These are phyloP conservation scores for Cladophialophora bantiana DNA, from an alignment of 2,329 filamentous ascomycete species.

Conservation along the genomic window DNA sequence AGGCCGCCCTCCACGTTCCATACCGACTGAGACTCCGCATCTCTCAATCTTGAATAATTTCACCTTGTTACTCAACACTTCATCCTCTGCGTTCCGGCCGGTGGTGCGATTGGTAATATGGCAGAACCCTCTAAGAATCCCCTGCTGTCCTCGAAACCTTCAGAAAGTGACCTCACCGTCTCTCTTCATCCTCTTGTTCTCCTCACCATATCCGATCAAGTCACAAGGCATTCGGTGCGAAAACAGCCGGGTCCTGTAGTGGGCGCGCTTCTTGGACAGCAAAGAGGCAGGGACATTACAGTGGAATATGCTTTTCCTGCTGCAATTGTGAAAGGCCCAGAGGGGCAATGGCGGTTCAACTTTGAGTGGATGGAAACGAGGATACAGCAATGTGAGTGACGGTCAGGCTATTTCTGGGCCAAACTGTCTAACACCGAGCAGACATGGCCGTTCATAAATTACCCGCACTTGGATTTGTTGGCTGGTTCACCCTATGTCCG, in stretches of 20 bases:
- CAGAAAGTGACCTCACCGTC: constrained; percentile 77
- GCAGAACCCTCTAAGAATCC: constrained; percentile 58
- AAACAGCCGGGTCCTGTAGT: constrained; percentile 77
- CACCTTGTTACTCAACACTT: neutral
- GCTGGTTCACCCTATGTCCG: constrained; percentile 86
- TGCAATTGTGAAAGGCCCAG: constrained; percentile 59
- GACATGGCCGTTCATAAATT: constrained; percentile 89
- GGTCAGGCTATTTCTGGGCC: constrained; percentile 1
- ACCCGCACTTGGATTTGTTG: constrained; percentile 83
- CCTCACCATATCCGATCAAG: constrained; percentile 95
- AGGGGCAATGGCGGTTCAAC: constrained; percentile 69
- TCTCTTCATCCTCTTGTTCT: constrained; percentile 92
- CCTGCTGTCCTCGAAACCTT: constrained; percentile 71
- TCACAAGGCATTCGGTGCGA: constrained; percentile 86
- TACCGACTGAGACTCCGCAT: neutral
- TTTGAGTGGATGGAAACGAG: constrained; percentile 76
- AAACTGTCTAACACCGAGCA: constrained; percentile 48
- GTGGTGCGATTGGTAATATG: constrained; percentile 49
- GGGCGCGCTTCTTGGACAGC: constrained; percentile 88
- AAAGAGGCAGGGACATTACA: constrained; percentile 87
- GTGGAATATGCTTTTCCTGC: constrained; percentile 94
- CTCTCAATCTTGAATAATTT: neutral
- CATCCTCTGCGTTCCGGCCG: neutral
- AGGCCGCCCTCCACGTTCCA: neutral
- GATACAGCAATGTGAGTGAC: constrained; percentile 78